A percentile compares a stretch with the other conserved stretches of the same genome.
These are phyloP conservation scores for Penicillium paneum DNA, from an alignment of 2,329 filamentous ascomycete genomes.

Conservation along the genomic window DNA sequence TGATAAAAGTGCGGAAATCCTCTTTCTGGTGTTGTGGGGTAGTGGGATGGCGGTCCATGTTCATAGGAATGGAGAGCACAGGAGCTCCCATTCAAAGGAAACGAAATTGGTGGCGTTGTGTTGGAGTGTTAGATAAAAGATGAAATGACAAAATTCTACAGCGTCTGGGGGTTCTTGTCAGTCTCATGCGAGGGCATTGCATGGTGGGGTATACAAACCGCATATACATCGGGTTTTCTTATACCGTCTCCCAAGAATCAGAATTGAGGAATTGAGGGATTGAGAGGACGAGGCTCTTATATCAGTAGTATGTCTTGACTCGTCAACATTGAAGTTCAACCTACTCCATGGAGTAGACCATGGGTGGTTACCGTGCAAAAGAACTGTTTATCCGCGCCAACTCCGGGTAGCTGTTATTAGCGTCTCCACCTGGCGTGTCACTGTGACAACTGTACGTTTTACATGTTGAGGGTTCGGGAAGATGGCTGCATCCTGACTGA, in stretches of 20 bases:
- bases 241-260: background rate
- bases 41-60: background rate
- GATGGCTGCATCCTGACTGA: background rate
- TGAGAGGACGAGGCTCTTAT: background rate
- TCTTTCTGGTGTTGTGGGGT: conserved; percentile 26
- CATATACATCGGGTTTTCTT: background rate
- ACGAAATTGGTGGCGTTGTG: too few species aligned
- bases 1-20: conserved; percentile 28
- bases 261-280: background rate
- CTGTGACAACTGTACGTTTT: background rate
- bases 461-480: background rate
- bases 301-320: background rate
- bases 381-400: background rate
- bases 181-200: background rate
- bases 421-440: background rate
- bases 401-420: background rate
- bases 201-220: background rate
- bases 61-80: background rate
- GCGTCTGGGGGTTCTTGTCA: background rate
- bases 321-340: background rate
- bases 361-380: background rate
- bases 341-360: background rate
- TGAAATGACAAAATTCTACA: background rate
- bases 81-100: background rate
- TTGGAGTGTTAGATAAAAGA: too few species aligned